phyloP scores from a whole-genome alignment of 2,329 filamentous ascomycete genomes.

The Cordyceps javanica region DNA sequence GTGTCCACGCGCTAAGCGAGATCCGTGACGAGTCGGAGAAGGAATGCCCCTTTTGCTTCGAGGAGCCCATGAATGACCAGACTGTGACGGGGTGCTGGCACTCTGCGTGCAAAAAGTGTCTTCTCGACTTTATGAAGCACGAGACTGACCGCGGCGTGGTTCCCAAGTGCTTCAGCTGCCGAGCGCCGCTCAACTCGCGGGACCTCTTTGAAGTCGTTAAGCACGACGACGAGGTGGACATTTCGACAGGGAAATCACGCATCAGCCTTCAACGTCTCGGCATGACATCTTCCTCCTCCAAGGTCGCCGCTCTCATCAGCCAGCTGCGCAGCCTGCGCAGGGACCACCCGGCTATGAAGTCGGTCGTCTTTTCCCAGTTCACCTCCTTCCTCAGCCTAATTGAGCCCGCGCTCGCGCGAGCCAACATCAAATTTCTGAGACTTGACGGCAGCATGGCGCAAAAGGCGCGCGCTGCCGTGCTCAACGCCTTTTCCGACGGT shows the following conservation, averaged over 20 bases:
- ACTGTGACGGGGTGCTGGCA: slow-evolving; percentile 97
- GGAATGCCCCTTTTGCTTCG: slow-evolving; percentile 91
- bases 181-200: slow-evolving; percentile 70
- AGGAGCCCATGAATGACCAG: slow-evolving; percentile 93
- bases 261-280: slow-evolving; percentile 57
- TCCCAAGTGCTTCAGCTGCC: slow-evolving; percentile 85
- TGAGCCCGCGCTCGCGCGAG: slow-evolving; percentile 66
- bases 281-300: slow-evolving; percentile 70
- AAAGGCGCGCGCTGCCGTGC: slow-evolving; percentile 71
- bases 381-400: slow-evolving; percentile 94
- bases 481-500: slow-evolving; percentile 60
- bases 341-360: slow-evolving; percentile 66
- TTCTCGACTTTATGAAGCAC: slow-evolving; percentile 85
- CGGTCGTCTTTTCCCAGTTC: slow-evolving; percentile 94
- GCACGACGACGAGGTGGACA: slow-evolving; percentile 57
- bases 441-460: slow-evolving; percentile 90
- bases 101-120: slow-evolving; percentile 87
- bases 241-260: slow-evolving; percentile 38
- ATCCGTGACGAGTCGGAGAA: slow-evolving; percentile 84
- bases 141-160: slow-evolving; percentile 69
- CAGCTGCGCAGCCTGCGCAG: slow-evolving; percentile 65
- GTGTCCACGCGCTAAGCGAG: slow-evolving; percentile 79
- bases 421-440: slow-evolving; percentile 73
- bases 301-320: slow-evolving; percentile 72
- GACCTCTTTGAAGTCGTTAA: slow-evolving; percentile 91